These are phyloP conservation scores for Rhododendron henanense DNA, from an alignment of 148 eudicot genomes.

Conservation along the genomic window DNA sequence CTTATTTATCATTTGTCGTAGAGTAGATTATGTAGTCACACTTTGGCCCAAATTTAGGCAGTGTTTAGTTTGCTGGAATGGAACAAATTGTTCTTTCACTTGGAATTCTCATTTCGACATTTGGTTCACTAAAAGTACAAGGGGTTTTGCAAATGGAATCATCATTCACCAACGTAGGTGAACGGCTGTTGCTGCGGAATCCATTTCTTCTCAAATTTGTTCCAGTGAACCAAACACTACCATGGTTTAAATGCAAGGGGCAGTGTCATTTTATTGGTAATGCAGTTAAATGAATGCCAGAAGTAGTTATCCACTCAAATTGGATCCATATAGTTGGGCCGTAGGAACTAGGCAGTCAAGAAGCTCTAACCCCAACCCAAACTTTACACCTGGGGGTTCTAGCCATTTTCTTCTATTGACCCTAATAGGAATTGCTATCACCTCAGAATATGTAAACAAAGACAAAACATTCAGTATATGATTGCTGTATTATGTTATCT, in stretches of 20 bases:
- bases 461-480: not conserved
- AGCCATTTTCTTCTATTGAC: not conserved
- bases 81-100: not conserved
- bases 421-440: not conserved
- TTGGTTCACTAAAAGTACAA: not conserved
- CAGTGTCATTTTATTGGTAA: not conserved
- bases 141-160: not conserved
- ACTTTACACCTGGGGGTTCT: not conserved
- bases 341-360: not conserved
- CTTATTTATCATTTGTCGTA: not conserved
- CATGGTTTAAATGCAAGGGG: not conserved
- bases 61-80: not conserved
- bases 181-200: not conserved
- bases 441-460: not conserved
- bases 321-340: not conserved
- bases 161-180: not conserved
- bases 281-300: not conserved
- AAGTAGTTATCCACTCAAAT: not conserved
- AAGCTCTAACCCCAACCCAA: not conserved
- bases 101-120: not conserved
- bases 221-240: not conserved
- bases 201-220: not conserved
- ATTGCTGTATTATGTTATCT: not conserved
- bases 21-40: not conserved
- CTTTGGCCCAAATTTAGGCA: not conserved